Percentiles rank a stretch among this genome's conserved stretches.
Conservation (phyloP, 768 basidiomycete genomes). For the Russula earlei region DNA sequence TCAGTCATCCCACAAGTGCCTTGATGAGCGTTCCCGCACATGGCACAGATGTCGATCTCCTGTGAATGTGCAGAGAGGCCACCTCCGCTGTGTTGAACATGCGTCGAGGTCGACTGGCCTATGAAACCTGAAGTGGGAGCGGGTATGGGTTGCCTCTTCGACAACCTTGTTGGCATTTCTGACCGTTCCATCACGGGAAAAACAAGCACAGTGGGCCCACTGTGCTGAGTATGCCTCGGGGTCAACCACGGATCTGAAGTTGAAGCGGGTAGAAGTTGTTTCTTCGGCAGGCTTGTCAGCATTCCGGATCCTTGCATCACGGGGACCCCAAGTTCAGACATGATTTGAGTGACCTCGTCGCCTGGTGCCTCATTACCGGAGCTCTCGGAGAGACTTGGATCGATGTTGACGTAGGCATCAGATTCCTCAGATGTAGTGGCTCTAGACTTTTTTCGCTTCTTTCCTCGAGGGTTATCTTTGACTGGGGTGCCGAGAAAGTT, state of each 20-base stretch:
- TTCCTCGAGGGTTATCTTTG: conserved; percentile 29
- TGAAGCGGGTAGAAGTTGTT: background rate
- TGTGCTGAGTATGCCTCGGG: too few species aligned
- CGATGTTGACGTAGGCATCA: conserved; percentile 29
- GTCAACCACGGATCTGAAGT: background rate
- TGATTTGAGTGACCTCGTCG: background rate
- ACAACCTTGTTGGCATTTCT: background rate
- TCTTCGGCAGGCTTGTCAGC: background rate
- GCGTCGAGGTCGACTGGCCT: background rate
- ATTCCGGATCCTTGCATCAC: background rate
- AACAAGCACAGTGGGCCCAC: background rate
- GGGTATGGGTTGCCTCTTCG: background rate
- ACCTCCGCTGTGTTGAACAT: background rate
- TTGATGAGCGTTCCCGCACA: conserved; percentile 41
- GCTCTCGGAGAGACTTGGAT: conserved; percentile 6
- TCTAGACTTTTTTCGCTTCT: conserved; percentile 26
- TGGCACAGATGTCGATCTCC: conserved; percentile 36
- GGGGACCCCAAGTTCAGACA: background rate
- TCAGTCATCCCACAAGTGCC: conserved; percentile 56
- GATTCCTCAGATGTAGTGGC: conserved; percentile 32
- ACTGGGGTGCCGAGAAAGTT: conserved; percentile 31
- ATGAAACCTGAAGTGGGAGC: too few species aligned
- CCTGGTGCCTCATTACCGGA: background rate
- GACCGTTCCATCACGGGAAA: background rate
- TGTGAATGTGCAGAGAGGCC: background rate